A percentile compares a stretch with the other conserved stretches of the same genome.
These are phyloP conservation scores for Schizophyllum commune DNA, from an alignment of 1,284 basidiomycete species.

Conservation along the genomic window DNA sequence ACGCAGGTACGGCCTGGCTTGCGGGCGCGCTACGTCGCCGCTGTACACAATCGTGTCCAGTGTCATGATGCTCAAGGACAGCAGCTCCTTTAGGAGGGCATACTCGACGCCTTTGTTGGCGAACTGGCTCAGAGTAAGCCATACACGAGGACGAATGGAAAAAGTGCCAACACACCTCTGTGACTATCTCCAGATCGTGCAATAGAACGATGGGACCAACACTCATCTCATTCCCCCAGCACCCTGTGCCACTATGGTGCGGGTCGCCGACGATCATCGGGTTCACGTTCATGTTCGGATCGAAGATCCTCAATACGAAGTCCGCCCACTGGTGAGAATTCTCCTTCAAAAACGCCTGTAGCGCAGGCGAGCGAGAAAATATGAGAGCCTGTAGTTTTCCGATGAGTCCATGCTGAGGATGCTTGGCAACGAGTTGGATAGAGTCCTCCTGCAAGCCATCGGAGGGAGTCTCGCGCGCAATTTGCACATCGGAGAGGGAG, in stretches of 20 bases:
- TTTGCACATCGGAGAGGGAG: no score
- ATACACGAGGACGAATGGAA: not conserved
- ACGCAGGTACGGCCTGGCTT: not conserved
- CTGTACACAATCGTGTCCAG: slow-evolving; percentile 4
- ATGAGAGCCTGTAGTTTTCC: no score
- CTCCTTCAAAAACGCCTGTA: not conserved
- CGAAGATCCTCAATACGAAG: slow-evolving; percentile 1
- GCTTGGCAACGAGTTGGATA: no score
- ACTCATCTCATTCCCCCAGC: slow-evolving; percentile 7
- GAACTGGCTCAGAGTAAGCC: not conserved
- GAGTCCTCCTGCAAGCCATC: no score
- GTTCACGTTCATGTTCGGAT: slow-evolving; percentile 4
- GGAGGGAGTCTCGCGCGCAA: no score
- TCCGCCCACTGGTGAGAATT: not conserved
- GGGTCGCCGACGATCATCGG: slow-evolving; percentile 4
- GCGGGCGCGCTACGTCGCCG: not conserved
- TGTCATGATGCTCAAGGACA: slow-evolving; percentile 2
- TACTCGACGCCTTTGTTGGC: slow-evolving; percentile 3
- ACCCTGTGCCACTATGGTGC: slow-evolving; percentile 6
- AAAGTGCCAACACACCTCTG: not conserved
- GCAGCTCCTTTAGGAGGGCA: slow-evolving; percentile 3
- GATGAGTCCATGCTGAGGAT: no score
- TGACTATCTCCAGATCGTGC: not conserved
- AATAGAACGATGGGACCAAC: slow-evolving; percentile 2
- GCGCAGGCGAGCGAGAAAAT: no score